phyloP scores from a whole-genome alignment of 1,284 basidiomycete genomes.

The Malassezia globosa region DNA sequence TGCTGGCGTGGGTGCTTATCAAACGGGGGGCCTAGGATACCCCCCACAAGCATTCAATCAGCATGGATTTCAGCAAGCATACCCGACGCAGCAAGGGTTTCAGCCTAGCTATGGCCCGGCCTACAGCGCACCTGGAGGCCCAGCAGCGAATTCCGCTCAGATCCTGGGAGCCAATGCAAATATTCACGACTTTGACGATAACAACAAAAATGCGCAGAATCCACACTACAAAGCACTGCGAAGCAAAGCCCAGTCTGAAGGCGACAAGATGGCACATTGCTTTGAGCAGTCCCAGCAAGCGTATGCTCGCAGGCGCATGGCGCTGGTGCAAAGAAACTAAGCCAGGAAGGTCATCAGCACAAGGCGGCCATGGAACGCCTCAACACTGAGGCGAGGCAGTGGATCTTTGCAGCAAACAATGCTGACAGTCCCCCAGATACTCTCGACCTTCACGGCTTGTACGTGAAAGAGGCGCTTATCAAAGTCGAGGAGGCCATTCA shows the following conservation, averaged over 20 bases:
- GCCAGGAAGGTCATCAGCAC: constrained; percentile 69
- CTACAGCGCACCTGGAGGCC: constrained; percentile 5
- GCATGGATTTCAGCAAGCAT: neutral
- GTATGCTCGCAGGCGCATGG: constrained; percentile 63
- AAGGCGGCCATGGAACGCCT: constrained; percentile 67
- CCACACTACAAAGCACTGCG: constrained; percentile 38
- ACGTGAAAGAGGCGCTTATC: constrained; percentile 64
- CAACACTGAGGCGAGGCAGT: constrained; percentile 73
- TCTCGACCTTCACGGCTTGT: constrained; percentile 69
- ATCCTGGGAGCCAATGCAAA: constrained; percentile 11
- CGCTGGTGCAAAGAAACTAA: constrained; percentile 69
- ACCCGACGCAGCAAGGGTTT: neutral
- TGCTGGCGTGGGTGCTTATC: too few relatives aligned
- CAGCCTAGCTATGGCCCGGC: neutral
- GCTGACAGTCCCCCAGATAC: constrained; percentile 34
- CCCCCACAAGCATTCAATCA: neutral
- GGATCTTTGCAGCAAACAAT: constrained; percentile 60
- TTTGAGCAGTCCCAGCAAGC: constrained; percentile 50
- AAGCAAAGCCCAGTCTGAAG: constrained; percentile 36
- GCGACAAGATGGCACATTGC: constrained; percentile 39
- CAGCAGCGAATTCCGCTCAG: constrained; percentile 3
- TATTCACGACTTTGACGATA: constrained; percentile 22
- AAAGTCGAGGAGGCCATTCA: constrained; percentile 54
- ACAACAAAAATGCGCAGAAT: constrained; percentile 43
- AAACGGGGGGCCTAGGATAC: too few relatives aligned